Evolutionary conservation across 2,329 filamentous ascomycete species (phyloP), one percentile per base, ranked within the genome.

Genomic region (Diaporthe vexans): DNA sequence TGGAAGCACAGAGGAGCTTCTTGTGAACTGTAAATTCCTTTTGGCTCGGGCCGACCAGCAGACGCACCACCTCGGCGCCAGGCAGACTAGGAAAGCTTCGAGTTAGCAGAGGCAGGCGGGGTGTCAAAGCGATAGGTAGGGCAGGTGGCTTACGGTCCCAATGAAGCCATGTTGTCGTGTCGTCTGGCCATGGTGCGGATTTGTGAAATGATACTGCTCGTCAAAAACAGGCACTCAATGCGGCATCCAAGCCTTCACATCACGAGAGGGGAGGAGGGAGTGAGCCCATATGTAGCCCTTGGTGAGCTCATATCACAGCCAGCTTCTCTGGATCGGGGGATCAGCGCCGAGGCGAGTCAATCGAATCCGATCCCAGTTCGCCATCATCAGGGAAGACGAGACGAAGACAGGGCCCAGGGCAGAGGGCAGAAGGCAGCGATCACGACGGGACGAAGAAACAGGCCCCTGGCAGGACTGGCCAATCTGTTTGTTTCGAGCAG

Each of bases 1-100:
- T 88, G 33, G 83, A 83, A 52, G 83, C 82, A 78, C 85, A 87
- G 29, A 90, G 83, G 17, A 87, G 84, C 54, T 82, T 83, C 76
- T 82, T 83, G 80, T 87, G 84, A 73, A 87, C 80, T 57, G 79
- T 80, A 78, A 87, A 87, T 71, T 83, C 81, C 13, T 81, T 79
- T 73, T 85, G 80, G 57, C 84, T 83, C 54, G 84, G 80, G 5
- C 86, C 86, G 74, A 88, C 82, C 70, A 86, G 81, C 46, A 88
- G 79, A 9, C 81, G 85, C 29, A 79, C 78, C 43, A 79, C 37
- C 71, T 78, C 73, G 56, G 76, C 75, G 54, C 70, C 73, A 58
- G 52, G 70, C 70, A 75, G 71, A 73, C 75, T 75, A 48, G 54
- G 26, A 52, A 43, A 67, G 21, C 21, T 4, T 29, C n/a, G 8